A percentile compares a stretch with the other conserved stretches of the same genome.
These are phyloP conservation scores for Paecilomyces sp. DNA, from an alignment of 2,329 filamentous ascomycete genomes.

Conservation along the genomic window DNA sequence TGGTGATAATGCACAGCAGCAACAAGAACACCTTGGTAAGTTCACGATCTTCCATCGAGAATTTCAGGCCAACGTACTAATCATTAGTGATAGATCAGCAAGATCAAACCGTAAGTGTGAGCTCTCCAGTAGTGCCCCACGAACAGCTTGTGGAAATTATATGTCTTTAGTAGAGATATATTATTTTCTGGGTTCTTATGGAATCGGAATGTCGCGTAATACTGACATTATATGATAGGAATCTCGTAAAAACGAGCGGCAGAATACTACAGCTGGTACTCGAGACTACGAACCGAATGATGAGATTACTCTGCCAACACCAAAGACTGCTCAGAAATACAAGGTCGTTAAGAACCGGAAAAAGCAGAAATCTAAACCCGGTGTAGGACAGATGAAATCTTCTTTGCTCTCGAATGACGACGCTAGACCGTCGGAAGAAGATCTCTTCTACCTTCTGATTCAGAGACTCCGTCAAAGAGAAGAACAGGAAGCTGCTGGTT, in stretches of 20 bases:
- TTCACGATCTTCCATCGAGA: no score
- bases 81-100: no score
- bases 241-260: neutral
- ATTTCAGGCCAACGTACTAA: no score
- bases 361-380: neutral
- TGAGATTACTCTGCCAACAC: neutral
- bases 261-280: neutral
- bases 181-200: neutral
- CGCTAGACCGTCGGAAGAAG: constrained; percentile 23
- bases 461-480: constrained; percentile 25
- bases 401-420: neutral
- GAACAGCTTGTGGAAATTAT: no score
- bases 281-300: neutral
- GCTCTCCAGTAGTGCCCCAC: no score
- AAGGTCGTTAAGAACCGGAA: neutral
- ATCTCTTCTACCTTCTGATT: constrained; percentile 29
- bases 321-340: neutral
- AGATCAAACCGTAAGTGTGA: no score
- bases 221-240: neutral
- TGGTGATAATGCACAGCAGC: no score
- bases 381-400: neutral
- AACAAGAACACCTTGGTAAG: no score
- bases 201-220: neutral
- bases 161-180: no score
- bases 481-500: constrained; percentile 19